A percentile compares a stretch with the other conserved stretches of the same genome.
Conservation (phyloP, 148 eudicot genomes). For the Rhododendron henanense region DNA sequence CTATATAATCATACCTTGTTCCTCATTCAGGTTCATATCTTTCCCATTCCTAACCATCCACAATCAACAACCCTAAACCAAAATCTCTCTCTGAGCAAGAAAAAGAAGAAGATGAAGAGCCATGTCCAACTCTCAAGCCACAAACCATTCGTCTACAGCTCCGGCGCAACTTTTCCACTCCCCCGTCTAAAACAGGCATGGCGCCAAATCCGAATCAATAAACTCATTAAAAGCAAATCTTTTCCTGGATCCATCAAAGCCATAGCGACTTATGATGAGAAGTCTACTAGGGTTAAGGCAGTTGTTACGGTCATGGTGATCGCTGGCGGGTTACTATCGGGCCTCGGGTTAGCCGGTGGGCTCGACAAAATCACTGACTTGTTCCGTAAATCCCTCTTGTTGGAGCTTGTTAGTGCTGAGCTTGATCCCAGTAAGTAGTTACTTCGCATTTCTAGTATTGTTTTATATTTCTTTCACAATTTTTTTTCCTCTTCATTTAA, state of each 20-base stretch:
- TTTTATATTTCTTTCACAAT: neutral
- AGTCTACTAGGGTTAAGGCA: conserved; percentile 24
- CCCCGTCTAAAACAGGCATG: no score
- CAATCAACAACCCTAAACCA: no score
- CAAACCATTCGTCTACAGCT: no score
- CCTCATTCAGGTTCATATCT: neutral
- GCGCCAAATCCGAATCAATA: no score
- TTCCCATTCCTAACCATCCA: neutral
- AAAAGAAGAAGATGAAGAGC: neutral
- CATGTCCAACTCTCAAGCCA: no score
- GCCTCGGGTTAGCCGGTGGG: conserved; percentile 28
- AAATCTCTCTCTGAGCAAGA: no score
- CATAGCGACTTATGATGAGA: neutral
- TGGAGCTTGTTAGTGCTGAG: conserved; percentile 54
- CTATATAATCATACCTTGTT: neutral
- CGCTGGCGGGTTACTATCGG: conserved; percentile 31
- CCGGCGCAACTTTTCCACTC: no score
- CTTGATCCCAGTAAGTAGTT: conserved; percentile 40
- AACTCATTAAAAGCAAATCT: neutral
- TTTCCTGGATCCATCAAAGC: conserved; percentile 10
- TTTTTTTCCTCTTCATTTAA: no score
- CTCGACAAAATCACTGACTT: conserved; percentile 39
- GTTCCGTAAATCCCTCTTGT: conserved; percentile 34
- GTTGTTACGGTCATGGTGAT: conserved; percentile 31
- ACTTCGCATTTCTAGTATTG: neutral